A percentile compares a stretch with the other conserved stretches of the same genome.
Conservation (phyloP, 2,329 filamentous ascomycete genomes). For the Clonostachys solani region DNA sequence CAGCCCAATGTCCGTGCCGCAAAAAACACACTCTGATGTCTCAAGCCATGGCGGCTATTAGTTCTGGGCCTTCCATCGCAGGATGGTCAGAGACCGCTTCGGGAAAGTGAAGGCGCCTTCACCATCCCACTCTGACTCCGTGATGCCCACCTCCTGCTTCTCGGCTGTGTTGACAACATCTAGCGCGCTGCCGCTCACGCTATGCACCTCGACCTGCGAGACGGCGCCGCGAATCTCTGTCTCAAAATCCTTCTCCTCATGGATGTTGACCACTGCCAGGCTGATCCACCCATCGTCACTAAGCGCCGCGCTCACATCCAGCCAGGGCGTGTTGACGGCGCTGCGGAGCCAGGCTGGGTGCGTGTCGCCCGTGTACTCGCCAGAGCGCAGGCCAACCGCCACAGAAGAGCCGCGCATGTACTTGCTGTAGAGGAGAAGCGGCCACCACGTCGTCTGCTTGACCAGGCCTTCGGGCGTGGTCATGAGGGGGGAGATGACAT, state of each 20-base stretch:
- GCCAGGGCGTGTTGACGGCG: constrained; percentile 63
- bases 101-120: constrained; percentile 59
- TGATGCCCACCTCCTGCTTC: constrained; percentile 52
- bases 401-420: constrained; percentile 70
- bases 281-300: constrained; percentile 55
- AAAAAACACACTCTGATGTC: too few relatives aligned
- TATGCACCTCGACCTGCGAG: constrained; percentile 47
- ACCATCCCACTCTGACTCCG: constrained; percentile 52
- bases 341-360: constrained; percentile 61
- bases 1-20: too few relatives aligned
- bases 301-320: constrained; percentile 62
- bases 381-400: constrained; percentile 58
- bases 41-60: too few relatives aligned
- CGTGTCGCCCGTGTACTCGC: constrained; percentile 63
- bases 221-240: constrained; percentile 53
- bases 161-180: constrained; percentile 58
- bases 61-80: constrained; percentile 47
- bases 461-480: constrained; percentile 59
- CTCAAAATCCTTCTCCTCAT: constrained; percentile 54
- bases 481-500: constrained; percentile 75
- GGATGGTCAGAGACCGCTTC: constrained; percentile 66
- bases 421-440: constrained; percentile 58
- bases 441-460: constrained; percentile 75
- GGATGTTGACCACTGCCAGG: constrained; percentile 71
- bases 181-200: constrained; percentile 40